Base-by-base conservation (phyloP, 257 asterid species). In the Fraxinus anomala region DNA sequence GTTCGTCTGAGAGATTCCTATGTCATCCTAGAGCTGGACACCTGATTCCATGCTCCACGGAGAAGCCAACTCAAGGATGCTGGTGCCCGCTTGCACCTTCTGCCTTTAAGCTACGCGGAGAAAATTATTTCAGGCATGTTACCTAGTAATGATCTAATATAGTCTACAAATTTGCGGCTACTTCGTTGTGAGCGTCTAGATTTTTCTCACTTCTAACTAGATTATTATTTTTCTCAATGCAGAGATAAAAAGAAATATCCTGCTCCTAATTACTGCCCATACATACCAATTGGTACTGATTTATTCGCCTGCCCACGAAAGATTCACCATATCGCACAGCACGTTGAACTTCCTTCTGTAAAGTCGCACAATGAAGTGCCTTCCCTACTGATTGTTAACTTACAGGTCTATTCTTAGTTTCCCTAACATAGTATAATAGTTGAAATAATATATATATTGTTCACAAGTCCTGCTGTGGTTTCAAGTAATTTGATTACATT, bases 211-310 rank as follows among this genome's bases (percentile, higher is more conserved):
- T 28, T 40, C 24, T 40, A 65, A 51, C 37, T 70, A 61, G 24
- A 51, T 34, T 30, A 16, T 9, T 30, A 11, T 70, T 1, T 73
- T 67, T 30, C 59, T 23, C 47, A 2, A 56, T 80, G 84, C 94
- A 94, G 97, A 84, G 99, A 94, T 83, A 91, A 85, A 70, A 92
- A 84, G 96, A 95, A 92, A 70, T 44, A 34, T 9, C 89, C 96
- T 1, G 98, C 98, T 42, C 82, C 98, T 2, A 84, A 88, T 56
- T 88, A 78, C 63, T 84, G 94, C 72, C 97, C 96, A 24, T 95
- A 91, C 14, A 63, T 81, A 37, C 97, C 99, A 21, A 81, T 89
- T 40, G 98, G 98, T 6, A 87, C 89, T 70, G 99, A 92, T 83
- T 75, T 92, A 73, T 95, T 92, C 33, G 90, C 92, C 31, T 87